These are phyloP conservation scores for Lachancea fermentati DNA, from an alignment of 805 yeast species.

Conservation along the genomic window DNA sequence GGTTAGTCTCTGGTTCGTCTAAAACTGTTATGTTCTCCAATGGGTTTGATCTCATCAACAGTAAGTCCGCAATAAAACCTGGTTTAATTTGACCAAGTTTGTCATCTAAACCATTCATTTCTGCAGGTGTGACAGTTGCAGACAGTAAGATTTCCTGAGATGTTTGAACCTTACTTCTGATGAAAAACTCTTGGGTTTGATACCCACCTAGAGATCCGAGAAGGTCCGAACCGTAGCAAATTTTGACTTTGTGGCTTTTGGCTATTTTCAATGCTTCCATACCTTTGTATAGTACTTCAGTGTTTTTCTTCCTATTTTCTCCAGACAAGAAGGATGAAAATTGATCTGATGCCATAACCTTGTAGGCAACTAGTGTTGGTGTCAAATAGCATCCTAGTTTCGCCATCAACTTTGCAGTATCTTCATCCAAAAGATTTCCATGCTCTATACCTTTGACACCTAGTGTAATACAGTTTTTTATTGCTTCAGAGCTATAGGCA, in stretches of 20 bases:
- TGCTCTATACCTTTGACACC: slow-evolving; percentile 14
- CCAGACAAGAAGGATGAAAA: slow-evolving; percentile 8
- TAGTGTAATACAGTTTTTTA: slow-evolving; percentile 9
- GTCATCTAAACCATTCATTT: slow-evolving; percentile 11
- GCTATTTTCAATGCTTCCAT: slow-evolving; percentile 11
- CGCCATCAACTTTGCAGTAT: slow-evolving; percentile 11
- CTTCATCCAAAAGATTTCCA: slow-evolving; percentile 12
- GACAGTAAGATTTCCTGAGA: slow-evolving; percentile 11
- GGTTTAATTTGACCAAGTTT: slow-evolving; percentile 12
- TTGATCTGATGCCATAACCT: slow-evolving; percentile 13
- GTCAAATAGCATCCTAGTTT: slow-evolving; percentile 11
- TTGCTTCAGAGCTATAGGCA: slow-evolving; percentile 13
- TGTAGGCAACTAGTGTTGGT: slow-evolving; percentile 13
- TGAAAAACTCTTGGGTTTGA: slow-evolving; percentile 13
- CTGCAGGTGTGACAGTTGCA: slow-evolving; percentile 13
- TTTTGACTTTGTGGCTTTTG: slow-evolving; percentile 8
- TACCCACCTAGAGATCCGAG: slow-evolving; percentile 11
- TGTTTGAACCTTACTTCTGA: slow-evolving; percentile 10
- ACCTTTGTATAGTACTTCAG: slow-evolving; percentile 9
- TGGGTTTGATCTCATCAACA: slow-evolving; percentile 12
- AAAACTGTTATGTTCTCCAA: slow-evolving; percentile 10
- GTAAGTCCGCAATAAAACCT: slow-evolving; percentile 12
- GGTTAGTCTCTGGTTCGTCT: slow-evolving; percentile 14
- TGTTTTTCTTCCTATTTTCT: slow-evolving; percentile 8
- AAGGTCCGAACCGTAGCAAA: slow-evolving; percentile 13